Evolutionary conservation across 2,329 filamentous ascomycete genomes (phyloP).

Genomic region (Magnaporthiopsis incrustans): DNA sequence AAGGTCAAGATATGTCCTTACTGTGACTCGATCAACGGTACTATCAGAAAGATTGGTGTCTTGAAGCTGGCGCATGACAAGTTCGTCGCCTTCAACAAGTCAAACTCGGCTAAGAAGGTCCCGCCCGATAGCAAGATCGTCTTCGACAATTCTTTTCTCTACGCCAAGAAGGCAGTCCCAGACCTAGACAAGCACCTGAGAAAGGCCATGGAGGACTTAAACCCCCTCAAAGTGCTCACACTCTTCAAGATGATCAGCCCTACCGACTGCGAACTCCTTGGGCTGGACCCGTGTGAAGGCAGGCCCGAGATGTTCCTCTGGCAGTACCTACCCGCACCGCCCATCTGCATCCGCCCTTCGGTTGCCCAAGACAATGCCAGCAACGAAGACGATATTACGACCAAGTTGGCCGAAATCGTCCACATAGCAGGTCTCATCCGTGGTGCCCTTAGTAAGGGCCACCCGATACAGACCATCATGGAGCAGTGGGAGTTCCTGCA

Average conservation of each 20-base stretch:
- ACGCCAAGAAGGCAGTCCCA: constrained; percentile 67
- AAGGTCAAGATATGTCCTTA: constrained; percentile 78
- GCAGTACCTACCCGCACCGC: constrained; percentile 91
- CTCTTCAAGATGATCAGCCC: constrained; percentile 83
- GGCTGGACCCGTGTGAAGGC: constrained; percentile 77
- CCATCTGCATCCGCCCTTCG: constrained; percentile 87
- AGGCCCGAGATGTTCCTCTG: constrained; percentile 96
- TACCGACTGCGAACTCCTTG: constrained; percentile 83
- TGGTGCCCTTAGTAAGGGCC: constrained; percentile 73
- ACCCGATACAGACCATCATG: constrained; percentile 82
- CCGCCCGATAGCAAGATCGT: constrained; percentile 72
- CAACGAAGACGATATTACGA: constrained; percentile 93
- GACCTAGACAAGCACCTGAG: constrained; percentile 87
- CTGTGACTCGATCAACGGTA: constrained; percentile 77
- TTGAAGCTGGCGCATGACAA: constrained; percentile 93
- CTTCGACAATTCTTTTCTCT: constrained; percentile 79
- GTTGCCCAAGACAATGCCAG: constrained; percentile 89
- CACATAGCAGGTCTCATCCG: constrained; percentile 84
- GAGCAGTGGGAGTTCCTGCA: constrained; percentile 98
- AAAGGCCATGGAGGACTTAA: constrained; percentile 90
- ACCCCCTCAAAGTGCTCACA: constrained; percentile 80
- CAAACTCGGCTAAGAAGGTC: constrained; percentile 76
- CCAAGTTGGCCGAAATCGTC: constrained; percentile 93
- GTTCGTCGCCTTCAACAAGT: constrained; percentile 80
- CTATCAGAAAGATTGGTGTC: constrained; percentile 86